These are phyloP conservation scores for Neurospora sp. DNA, from an alignment of 495 filamentous ascomycete genomes.

Conservation along the genomic window DNA sequence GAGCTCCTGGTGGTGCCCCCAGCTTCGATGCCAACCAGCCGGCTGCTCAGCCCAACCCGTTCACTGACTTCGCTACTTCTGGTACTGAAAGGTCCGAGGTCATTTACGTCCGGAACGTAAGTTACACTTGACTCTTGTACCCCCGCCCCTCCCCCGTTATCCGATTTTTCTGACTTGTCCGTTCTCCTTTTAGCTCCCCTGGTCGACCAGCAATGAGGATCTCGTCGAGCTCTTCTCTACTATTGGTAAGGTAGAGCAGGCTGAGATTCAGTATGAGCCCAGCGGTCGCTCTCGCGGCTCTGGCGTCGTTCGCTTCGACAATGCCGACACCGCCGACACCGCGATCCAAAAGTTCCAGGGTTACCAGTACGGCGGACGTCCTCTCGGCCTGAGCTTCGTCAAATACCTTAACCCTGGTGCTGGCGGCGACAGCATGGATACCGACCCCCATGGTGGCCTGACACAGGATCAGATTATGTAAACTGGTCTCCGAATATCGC, in stretches of 20 bases:
- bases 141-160: not conserved
- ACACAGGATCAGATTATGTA: conserved; percentile 99
- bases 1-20: conserved; percentile 25
- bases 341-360: conserved; percentile 95
- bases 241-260: conserved; percentile 94
- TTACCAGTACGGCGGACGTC: conserved; percentile 93
- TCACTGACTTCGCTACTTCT: conserved; percentile 87
- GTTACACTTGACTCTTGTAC: conserved; percentile 22
- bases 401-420: conserved; percentile 65
- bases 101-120: conserved; percentile 96
- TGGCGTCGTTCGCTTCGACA: conserved; percentile 90
- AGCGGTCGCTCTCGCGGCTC: conserved; percentile 92
- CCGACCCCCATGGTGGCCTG: conserved; percentile 60
- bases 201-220: conserved; percentile 98
- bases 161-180: conserved; percentile 10
- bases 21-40: conserved; percentile 33
- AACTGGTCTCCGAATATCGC: not conserved
- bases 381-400: conserved; percentile 83
- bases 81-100: conserved; percentile 72
- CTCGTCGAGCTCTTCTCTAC: conserved; percentile 92
- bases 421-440: conserved; percentile 67
- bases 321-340: conserved; percentile 73
- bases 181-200: conserved; percentile 59
- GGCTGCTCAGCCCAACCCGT: conserved; percentile 74
- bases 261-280: conserved; percentile 96